Base-by-base conservation (phyloP, 192 early-diverging fungal species). In the Backusella macrospora region DNA sequence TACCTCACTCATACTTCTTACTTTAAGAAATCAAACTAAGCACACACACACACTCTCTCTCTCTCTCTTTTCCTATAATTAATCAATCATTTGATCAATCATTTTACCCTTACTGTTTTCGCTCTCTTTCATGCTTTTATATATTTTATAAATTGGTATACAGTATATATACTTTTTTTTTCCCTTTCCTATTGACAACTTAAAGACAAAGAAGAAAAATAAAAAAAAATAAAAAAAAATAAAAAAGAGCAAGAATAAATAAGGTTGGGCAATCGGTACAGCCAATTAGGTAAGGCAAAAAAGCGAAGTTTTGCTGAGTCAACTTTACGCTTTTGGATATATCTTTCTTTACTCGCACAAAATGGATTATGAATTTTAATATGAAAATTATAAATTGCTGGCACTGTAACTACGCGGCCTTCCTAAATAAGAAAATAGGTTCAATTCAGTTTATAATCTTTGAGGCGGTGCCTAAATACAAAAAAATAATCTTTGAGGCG, bases 1-100 rank as follows among this genome's bases (percentile, higher is more conserved):
- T n/a, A n/a, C n/a, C n/a, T n/a, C n/a, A n/a, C n/a, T n/a, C 65
- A 71, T 2, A 85, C 88, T 0, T 40, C 69, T 26, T 88, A 83
- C 76, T 90, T 90, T 83, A 86, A 87, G 82, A 72, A 68, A 62
- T 18, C 42, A 47, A 59, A 59, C 6, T 59, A 26, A 59, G 26
- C n/a, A 13, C 4, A 13, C 29, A 59, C 13, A 23, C 26, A 8
- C 12, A 1, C n/a, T 49, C 6, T 21, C 16, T 49, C 7, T 49
- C 16, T 47, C 14, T 13, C 46, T 48, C 29, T 34, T 34, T 34
- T 34, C 29, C 29, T 34, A 34, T n/a, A n/a, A n/a, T n/a, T n/a
- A n/a, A n/a, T n/a, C n/a, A n/a, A n/a, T 34, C 29, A 34, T 34
- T 34, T 34, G 29, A 34, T 34, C 29, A 34, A 34, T 34, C 29